These are phyloP conservation scores for Spongospora subterranea DNA, from an alignment of 208 protist genomes.

Conservation along the genomic window DNA sequence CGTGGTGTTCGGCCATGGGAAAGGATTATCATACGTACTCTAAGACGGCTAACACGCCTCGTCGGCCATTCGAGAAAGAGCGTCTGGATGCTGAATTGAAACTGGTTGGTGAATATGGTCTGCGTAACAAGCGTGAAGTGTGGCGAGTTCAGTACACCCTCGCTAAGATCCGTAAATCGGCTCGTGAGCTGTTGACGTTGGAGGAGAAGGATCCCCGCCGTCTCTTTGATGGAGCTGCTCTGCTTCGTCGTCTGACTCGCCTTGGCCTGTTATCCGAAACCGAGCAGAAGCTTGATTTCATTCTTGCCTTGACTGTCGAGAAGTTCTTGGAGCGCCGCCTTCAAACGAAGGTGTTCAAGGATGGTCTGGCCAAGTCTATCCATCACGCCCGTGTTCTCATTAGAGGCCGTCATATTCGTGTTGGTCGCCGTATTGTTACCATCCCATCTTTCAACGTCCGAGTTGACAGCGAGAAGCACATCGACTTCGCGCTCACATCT, in stretches of 20 bases:
- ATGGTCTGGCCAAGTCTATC: constrained; percentile 97
- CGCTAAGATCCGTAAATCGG: constrained; percentile 97
- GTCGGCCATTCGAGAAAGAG: constrained; percentile 99
- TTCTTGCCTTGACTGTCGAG: constrained; percentile 95
- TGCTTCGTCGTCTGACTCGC: constrained; percentile 97
- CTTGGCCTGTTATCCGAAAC: constrained; percentile 97
- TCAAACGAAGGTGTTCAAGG: constrained; percentile 98
- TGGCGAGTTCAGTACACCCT: constrained; percentile 97
- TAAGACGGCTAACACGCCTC: constrained; percentile 94
- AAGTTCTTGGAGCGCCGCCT: constrained; percentile 99
- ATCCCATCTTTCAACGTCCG: constrained; percentile 99
- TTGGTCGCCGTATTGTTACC: constrained; percentile 99
- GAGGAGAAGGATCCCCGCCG: constrained; percentile 94
- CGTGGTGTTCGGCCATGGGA: constrained; percentile 51
- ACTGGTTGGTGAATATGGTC: constrained; percentile 96
- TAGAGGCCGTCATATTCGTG: constrained; percentile 97
- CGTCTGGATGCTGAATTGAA: constrained; percentile 99
- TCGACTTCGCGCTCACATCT: constrained; percentile 94
- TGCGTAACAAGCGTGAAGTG: constrained; percentile 99
- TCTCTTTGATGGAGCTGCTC: constrained; percentile 96
- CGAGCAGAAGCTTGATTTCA: constrained; percentile 99
- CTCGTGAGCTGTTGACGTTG: constrained; percentile 98
- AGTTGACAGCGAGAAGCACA: constrained; percentile 96
- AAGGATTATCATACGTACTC: constrained; percentile 92
- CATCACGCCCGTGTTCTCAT: constrained; percentile 99